These are phyloP conservation scores for Lepidopterella palustris DNA, from an alignment of 495 filamentous ascomycete genomes.

Conservation along the genomic window DNA sequence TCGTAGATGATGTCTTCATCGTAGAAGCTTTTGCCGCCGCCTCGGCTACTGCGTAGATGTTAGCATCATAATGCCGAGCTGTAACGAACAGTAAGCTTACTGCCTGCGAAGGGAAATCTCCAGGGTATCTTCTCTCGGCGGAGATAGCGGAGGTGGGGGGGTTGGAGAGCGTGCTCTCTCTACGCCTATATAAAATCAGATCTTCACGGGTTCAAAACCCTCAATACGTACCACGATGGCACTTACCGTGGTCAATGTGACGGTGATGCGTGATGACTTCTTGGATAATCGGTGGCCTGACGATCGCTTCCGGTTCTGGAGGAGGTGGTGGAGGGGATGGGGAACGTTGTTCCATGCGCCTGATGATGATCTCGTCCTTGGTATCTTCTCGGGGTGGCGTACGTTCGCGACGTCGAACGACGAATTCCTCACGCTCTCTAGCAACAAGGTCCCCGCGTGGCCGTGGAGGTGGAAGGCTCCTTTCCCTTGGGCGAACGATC, in stretches of 20 bases:
- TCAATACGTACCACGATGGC: background rate
- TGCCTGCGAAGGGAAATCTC: slow-evolving; percentile 49
- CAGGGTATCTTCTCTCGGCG: slow-evolving; percentile 34
- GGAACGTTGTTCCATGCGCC: slow-evolving; percentile 30
- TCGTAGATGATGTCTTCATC: slow-evolving; percentile 59
- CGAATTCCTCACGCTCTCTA: slow-evolving; percentile 36
- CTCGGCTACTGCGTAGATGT: slow-evolving; percentile 22
- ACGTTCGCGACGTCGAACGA: slow-evolving; percentile 30
- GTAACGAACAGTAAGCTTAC: slow-evolving; percentile 15
- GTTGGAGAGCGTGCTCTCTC: slow-evolving; percentile 34
- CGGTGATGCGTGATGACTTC: slow-evolving; percentile 81
- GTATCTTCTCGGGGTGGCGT: slow-evolving; percentile 26
- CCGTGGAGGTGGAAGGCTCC: slow-evolving; percentile 26
- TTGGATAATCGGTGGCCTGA: slow-evolving; percentile 65
- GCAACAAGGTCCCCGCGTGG: slow-evolving; percentile 29
- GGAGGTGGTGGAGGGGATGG: slow-evolving; percentile 32
- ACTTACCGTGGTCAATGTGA: slow-evolving; percentile 78
- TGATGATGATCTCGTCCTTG: slow-evolving; percentile 39
- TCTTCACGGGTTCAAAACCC: background rate
- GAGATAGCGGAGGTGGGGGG: slow-evolving; percentile 38
- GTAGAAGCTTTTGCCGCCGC: slow-evolving; percentile 32
- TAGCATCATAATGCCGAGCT: background rate
- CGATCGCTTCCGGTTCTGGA: slow-evolving; percentile 50
- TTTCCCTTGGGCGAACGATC: slow-evolving; percentile 24
- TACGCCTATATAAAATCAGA: slow-evolving; percentile 27